Base-by-base conservation (phyloP, 305 asterid species). In the Nicotiana rustica region DNA sequence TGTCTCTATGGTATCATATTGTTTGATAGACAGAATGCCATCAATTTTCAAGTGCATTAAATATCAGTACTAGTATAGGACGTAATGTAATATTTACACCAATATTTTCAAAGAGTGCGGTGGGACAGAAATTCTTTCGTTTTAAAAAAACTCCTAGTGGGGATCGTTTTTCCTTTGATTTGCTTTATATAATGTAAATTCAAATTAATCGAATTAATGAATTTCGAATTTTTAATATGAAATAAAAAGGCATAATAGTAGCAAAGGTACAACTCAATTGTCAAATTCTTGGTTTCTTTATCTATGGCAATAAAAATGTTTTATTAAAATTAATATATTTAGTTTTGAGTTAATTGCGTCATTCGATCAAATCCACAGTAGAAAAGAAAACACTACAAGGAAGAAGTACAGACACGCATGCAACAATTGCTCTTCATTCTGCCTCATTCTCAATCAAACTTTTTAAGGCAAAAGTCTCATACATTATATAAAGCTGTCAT, bases 321-420 rank as follows among this genome's bases (percentile, higher is more conserved):
- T 8, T 8, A 3, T 44, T 44, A 44, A 41, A 44, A 44, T 1
- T 55, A 52, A 4, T 41, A 44, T 49, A 49, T 49, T 49, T 49
- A 2, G 56, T 10, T 49, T 49, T 3, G 15, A 49, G 36, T 33
- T 33, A 4, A 3, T 49, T 10, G 56, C 56, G 56, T 49, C 56
- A 49, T 49, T 69, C 31, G 10, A 41, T 70, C 33, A 70, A 70
- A 44, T 69, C 57, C 17, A 44, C 36, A 5, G 12, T 5, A 31
- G 12, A 10, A 1, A 5, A 64, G 12, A 65, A 33, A 2, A 31
- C 3, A 12, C 21, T 8, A 10, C 38, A 49, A 49, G 79, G 44
- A 25, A 52, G 62, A 14, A 49, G 65, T 52, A 47, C 38, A 15
- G 79, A 49, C 79, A 75, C 79, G 79, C 79, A 75, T 75, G 64